Percentiles rank a stretch among this genome's conserved stretches.
Evolutionary conservation across 2,329 filamentous ascomycete species (phyloP).

Genomic region (Cordyceps fumosorosea): DNA sequence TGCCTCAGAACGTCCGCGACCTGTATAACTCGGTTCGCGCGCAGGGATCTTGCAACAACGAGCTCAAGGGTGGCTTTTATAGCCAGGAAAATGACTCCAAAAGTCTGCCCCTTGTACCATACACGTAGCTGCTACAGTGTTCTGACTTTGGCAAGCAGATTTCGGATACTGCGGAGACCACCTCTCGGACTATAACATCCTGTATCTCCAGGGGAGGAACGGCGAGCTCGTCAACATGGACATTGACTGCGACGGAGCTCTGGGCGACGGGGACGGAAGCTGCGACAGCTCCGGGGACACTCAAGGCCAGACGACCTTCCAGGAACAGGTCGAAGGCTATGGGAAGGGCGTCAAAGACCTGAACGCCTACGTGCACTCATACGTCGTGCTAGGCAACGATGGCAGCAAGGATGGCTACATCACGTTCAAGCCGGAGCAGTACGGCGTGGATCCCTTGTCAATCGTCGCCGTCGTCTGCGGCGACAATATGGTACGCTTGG

Average conservation of each 20-base stretch:
- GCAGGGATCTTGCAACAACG: conserved; percentile 23
- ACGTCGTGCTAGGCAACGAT: conserved; percentile 38
- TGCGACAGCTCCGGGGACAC: conserved; percentile 20
- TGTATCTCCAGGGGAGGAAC: conserved; percentile 35
- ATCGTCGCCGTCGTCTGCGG: conserved; percentile 44
- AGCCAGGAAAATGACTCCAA: conserved; percentile 23
- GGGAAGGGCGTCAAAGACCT: conserved; percentile 27
- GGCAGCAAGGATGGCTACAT: conserved; percentile 14
- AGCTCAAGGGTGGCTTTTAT: conserved; percentile 27
- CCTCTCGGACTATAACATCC: conserved; percentile 19
- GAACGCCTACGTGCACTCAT: conserved; percentile 38
- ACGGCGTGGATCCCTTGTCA: conserved; percentile 36
- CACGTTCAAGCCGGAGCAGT: conserved; percentile 27
- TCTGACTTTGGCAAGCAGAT: too few species aligned
- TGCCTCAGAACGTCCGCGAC: conserved; percentile 21
- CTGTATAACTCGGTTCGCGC: conserved; percentile 27
- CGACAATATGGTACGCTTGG: conserved; percentile 27
- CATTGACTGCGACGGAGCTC: conserved; percentile 43
- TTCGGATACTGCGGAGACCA: conserved; percentile 10
- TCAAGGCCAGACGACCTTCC: conserved; percentile 37
- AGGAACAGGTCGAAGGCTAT: conserved; percentile 25
- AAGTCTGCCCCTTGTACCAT: neutral
- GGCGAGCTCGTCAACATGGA: conserved; percentile 39
- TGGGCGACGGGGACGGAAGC: conserved; percentile 31
- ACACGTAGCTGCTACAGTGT: too few species aligned